Conservation (phyloP, 495 filamentous ascomycete genomes). For the Xylaria longipes region DNA sequence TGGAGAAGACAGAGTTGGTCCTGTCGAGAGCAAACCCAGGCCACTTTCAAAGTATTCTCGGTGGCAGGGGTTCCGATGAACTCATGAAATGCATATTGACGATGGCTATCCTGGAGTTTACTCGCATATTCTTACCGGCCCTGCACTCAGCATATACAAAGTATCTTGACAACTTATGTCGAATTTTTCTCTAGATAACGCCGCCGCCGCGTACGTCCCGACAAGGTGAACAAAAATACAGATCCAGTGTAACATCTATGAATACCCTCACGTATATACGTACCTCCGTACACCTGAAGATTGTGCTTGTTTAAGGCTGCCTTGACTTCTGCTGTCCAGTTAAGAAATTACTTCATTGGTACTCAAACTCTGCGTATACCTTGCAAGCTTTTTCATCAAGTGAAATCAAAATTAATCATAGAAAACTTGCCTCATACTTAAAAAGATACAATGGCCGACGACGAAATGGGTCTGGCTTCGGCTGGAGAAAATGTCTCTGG, state of each 20-base stretch:
- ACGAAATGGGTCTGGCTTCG: slow-evolving; percentile 23
- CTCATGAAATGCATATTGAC: no score
- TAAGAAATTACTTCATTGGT: neutral
- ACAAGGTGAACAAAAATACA: neutral
- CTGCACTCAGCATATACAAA: neutral
- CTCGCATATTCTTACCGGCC: no score
- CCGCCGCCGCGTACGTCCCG: neutral
- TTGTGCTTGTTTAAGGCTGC: neutral
- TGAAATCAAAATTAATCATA: slow-evolving; percentile 8
- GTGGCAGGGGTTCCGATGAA: no score
- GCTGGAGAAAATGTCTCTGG: slow-evolving; percentile 55
- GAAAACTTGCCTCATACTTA: neutral
- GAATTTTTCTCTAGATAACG: neutral
- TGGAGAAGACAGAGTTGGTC: no score
- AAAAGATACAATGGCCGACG: neutral
- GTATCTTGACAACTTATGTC: neutral
- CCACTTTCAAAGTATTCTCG: no score
- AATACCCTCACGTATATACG: neutral
- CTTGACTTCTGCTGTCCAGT: neutral
- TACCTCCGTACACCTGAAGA: neutral
- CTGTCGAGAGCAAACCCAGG: no score
- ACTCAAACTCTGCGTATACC: neutral
- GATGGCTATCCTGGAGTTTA: no score
- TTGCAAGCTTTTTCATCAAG: neutral
- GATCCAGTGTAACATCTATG: neutral